phyloP scores from a whole-genome alignment of 108 stramenopile genomes.

The Conticribra guillardii region DNA sequence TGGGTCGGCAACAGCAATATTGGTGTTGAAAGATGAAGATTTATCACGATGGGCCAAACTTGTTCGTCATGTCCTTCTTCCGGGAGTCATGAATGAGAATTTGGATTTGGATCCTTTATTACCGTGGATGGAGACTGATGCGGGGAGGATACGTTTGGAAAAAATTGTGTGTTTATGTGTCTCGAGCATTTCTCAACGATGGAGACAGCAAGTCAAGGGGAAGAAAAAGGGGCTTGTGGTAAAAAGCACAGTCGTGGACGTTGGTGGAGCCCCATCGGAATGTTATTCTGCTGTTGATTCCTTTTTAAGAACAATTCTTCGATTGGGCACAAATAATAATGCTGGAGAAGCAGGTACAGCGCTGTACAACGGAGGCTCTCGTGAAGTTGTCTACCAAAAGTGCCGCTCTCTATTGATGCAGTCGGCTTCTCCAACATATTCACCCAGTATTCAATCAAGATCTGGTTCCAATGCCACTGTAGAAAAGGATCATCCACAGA shows the following conservation, averaged over 20 bases:
- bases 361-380: conserved; percentile 24
- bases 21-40: conserved; percentile 47
- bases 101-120: conserved; percentile 63
- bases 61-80: conserved; percentile 59
- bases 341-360: not conserved
- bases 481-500: not conserved
- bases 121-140: conserved; percentile 60
- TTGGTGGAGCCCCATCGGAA: not conserved
- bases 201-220: not conserved
- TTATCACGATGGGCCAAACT: conserved; percentile 45
- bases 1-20: too few species aligned
- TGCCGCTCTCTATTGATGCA: conserved; percentile 37
- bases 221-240: too few species aligned
- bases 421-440: conserved; percentile 3
- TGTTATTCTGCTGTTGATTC: conserved; percentile 28
- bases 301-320: conserved; percentile 36
- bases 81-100: conserved; percentile 63
- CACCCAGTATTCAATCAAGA: conserved; percentile 1
- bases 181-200: conserved; percentile 27
- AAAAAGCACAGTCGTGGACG: too few species aligned
- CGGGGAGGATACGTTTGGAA: conserved; percentile 52
- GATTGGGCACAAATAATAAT: conserved; percentile 8
- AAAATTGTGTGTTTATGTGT: conserved; percentile 44
- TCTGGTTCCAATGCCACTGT: conserved; percentile 6
- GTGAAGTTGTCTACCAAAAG: conserved; percentile 32